phyloP scores from a whole-genome alignment of 768 basidiomycete genomes.

The Dacryopinax primogenitus region DNA sequence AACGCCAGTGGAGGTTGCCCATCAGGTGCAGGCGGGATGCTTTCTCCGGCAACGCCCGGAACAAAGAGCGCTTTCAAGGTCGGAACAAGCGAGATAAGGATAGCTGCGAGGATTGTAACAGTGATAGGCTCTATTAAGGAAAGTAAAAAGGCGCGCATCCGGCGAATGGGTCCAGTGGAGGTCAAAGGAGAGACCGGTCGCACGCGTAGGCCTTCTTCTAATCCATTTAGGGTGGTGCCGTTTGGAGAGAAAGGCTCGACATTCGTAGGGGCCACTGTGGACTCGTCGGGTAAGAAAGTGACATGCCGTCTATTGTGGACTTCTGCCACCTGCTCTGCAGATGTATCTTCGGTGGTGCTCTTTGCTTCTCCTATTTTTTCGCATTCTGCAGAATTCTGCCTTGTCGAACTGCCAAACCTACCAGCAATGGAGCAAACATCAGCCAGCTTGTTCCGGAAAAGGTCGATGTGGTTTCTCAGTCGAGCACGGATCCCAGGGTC shows the following conservation, averaged over 20 bases:
- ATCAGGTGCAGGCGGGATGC: slow-evolving; percentile 45
- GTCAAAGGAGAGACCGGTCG: neutral
- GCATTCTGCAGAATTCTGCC: slow-evolving; percentile 3
- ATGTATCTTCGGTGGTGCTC: neutral
- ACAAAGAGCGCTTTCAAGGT: slow-evolving; percentile 52
- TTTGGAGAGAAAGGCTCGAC: neutral
- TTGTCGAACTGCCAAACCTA: neutral
- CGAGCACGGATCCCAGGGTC: slow-evolving; percentile 4
- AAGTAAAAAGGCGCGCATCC: slow-evolving; percentile 23
- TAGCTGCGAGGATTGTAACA: slow-evolving; percentile 40
- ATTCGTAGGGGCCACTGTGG: neutral
- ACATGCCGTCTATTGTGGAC: neutral
- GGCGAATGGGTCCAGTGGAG: neutral
- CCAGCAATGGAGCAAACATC: neutral
- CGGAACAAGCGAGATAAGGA: slow-evolving; percentile 45
- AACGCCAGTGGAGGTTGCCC: slow-evolving; percentile 55
- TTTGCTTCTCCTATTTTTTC: neutral
- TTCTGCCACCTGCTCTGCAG: neutral
- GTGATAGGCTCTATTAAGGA: slow-evolving; percentile 39
- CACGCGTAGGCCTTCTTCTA: neutral
- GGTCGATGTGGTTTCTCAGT: neutral
- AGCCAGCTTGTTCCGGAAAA: neutral
- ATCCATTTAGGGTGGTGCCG: neutral
- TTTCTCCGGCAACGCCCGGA: slow-evolving; percentile 29
- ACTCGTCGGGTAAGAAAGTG: neutral